Conservation (phyloP, 495 filamentous ascomycete species). For the Lophiostoma macrostomum region DNA sequence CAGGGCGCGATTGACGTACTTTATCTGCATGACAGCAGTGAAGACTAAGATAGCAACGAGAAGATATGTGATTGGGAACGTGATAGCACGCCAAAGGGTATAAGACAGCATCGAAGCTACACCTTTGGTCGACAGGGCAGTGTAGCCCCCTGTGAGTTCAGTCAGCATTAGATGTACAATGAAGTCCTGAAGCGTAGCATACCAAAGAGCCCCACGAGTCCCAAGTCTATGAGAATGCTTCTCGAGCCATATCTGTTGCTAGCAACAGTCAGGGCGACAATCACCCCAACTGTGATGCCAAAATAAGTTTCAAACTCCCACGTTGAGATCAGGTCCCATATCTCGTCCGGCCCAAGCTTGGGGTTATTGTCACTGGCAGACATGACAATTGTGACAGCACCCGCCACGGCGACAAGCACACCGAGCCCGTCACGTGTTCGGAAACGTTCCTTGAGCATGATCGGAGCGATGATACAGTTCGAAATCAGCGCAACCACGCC, state of each 20-base stretch:
- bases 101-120: slow-evolving; percentile 91
- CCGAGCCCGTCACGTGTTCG: slow-evolving; percentile 83
- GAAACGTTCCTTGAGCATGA: slow-evolving; percentile 86
- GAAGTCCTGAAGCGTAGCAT: slow-evolving; percentile 36
- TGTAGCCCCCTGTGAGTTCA: slow-evolving; percentile 71
- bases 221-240: slow-evolving; percentile 90
- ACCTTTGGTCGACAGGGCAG: slow-evolving; percentile 91
- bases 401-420: slow-evolving; percentile 76
- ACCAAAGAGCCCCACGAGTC: slow-evolving; percentile 91
- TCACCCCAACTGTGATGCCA: slow-evolving; percentile 68
- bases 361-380: slow-evolving; percentile 87
- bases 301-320: slow-evolving; percentile 92
- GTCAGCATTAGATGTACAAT: slow-evolving; percentile 37
- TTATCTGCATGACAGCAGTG: slow-evolving; percentile 92
- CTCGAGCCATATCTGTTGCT: slow-evolving; percentile 75
- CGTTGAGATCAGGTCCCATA: slow-evolving; percentile 82
- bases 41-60: slow-evolving; percentile 70
- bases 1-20: slow-evolving; percentile 90
- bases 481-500: slow-evolving; percentile 93
- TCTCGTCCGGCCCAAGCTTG: slow-evolving; percentile 84
- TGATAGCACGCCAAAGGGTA: slow-evolving; percentile 78
- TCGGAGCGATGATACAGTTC: slow-evolving; percentile 93
- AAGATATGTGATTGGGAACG: slow-evolving; percentile 87
- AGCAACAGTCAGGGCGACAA: slow-evolving; percentile 71
- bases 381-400: slow-evolving; percentile 89